Evolutionary conservation across 2,329 filamentous ascomycete species (phyloP).

Genomic region (Alternaria alternata): DNA sequence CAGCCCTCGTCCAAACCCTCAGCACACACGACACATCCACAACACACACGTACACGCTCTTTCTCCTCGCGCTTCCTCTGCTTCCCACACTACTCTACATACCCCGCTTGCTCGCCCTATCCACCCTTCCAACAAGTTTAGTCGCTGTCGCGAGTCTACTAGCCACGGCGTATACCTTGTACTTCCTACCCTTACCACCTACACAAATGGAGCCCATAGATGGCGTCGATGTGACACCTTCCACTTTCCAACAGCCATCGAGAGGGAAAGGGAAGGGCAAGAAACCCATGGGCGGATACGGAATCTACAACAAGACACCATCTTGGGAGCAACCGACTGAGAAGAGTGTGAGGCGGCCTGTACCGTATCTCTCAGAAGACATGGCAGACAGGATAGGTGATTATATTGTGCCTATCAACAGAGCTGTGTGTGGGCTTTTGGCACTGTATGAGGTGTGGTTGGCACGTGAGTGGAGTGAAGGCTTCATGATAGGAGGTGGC

Average conservation of each 20-base stretch:
- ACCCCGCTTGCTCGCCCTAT: constrained; percentile 54
- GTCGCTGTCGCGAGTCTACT: constrained; percentile 70
- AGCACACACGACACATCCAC: constrained; percentile 49
- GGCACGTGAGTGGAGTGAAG: constrained; percentile 33
- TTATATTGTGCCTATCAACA: constrained; percentile 69
- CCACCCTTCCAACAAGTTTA: constrained; percentile 58
- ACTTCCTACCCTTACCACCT: constrained; percentile 61
- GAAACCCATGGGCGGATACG: constrained; percentile 13
- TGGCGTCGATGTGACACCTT: constrained; percentile 8
- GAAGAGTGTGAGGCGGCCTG: constrained; percentile 19
- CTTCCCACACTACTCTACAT: constrained; percentile 66
- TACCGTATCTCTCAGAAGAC: constrained; percentile 34
- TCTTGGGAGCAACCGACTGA: constrained; percentile 13
- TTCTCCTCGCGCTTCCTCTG: constrained; percentile 68
- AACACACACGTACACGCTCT: constrained; percentile 59
- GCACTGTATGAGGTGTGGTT: constrained; percentile 53
- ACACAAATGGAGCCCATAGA: constrained; percentile 51
- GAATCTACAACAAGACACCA: constrained; percentile 12
- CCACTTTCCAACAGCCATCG: neutral
- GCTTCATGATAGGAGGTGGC: constrained; percentile 47
- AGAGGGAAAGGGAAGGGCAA: constrained; percentile 25
- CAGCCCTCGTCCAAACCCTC: constrained; percentile 35
- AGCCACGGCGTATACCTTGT: constrained; percentile 69
- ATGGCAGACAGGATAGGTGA: constrained; percentile 60
- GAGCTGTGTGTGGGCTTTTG: constrained; percentile 61